Conservation (phyloP, 2,329 filamentous ascomycete genomes). For the Trichoderma polysporum region DNA sequence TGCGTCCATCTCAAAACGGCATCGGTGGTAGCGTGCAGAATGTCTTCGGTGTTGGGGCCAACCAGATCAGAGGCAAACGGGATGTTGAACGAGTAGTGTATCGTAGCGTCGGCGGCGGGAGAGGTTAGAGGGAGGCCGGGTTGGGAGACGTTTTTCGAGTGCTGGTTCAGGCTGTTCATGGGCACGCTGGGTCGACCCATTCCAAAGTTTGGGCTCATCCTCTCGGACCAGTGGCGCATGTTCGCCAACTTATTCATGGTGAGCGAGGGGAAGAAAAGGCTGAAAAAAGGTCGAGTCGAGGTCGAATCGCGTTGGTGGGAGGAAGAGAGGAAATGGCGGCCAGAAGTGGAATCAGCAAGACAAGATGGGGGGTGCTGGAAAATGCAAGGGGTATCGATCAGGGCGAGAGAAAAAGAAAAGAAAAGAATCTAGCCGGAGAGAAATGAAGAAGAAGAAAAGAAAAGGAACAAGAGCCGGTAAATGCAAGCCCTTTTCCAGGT, state of each 20-base stretch:
- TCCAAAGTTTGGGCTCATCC: slow-evolving; percentile 67
- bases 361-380: slow-evolving; percentile 21
- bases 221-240: slow-evolving; percentile 70
- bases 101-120: slow-evolving; percentile 70
- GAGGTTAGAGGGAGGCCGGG: slow-evolving; percentile 60
- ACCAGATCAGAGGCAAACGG: slow-evolving; percentile 91
- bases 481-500: slow-evolving; percentile 22
- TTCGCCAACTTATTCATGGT: slow-evolving; percentile 71
- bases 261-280: slow-evolving; percentile 28
- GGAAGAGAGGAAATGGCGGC: slow-evolving; percentile 27
- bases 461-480: slow-evolving; percentile 24
- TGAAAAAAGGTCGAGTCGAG: not conserved
- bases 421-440: slow-evolving; percentile 27
- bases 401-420: slow-evolving; percentile 22
- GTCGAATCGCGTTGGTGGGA: slow-evolving; percentile 11
- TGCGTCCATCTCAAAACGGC: slow-evolving; percentile 93
- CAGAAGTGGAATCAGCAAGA: slow-evolving; percentile 28
- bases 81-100: slow-evolving; percentile 96
- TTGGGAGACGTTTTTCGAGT: slow-evolving; percentile 55
- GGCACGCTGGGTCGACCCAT: slow-evolving; percentile 62
- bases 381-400: slow-evolving; percentile 30
- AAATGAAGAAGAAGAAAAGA: slow-evolving; percentile 26
- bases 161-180: slow-evolving; percentile 55
- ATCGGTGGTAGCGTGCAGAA: slow-evolving; percentile 85
- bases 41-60: slow-evolving; percentile 90